Evolutionary conservation across 2,329 filamentous ascomycete species (phyloP).

Genomic region (Fusarium duplospermum): DNA sequence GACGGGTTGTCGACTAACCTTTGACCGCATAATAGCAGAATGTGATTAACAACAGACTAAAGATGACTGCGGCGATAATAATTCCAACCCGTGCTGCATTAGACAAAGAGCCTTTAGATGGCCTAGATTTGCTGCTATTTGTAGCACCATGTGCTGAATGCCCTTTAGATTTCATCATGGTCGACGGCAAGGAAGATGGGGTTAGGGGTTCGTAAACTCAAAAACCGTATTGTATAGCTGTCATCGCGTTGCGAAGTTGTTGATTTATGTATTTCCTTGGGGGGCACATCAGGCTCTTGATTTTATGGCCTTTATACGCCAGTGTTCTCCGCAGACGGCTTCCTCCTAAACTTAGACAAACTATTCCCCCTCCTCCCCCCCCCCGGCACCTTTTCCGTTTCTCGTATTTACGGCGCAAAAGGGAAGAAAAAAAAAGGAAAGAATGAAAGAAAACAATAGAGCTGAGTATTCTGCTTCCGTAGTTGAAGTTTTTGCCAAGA

Average conservation of each 20-base stretch:
- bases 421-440: not conserved
- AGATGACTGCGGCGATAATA: not conserved
- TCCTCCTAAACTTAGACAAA: not conserved
- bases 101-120: not conserved
- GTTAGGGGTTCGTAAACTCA: not conserved
- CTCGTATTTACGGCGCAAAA: not conserved
- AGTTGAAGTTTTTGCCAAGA: not conserved
- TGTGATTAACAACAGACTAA: not conserved
- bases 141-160: not conserved
- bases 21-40: not conserved
- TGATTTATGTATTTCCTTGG: not conserved
- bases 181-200: not conserved
- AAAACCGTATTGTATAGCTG: not conserved
- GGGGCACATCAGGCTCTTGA: not conserved
- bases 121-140: not conserved
- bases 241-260: not conserved
- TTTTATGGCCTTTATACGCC: not conserved
- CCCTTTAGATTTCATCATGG: not conserved
- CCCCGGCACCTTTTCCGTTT: not conserved
- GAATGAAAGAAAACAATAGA: not conserved
- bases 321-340: not conserved
- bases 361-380: no score
- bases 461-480: not conserved
- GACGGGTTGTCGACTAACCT: not conserved
- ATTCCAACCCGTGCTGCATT: not conserved